Evolutionary conservation across 2,329 filamentous ascomycete genomes (phyloP), one percentile per base, ranked within the genome.

Genomic region (Sordariomycetes sp.): DNA sequence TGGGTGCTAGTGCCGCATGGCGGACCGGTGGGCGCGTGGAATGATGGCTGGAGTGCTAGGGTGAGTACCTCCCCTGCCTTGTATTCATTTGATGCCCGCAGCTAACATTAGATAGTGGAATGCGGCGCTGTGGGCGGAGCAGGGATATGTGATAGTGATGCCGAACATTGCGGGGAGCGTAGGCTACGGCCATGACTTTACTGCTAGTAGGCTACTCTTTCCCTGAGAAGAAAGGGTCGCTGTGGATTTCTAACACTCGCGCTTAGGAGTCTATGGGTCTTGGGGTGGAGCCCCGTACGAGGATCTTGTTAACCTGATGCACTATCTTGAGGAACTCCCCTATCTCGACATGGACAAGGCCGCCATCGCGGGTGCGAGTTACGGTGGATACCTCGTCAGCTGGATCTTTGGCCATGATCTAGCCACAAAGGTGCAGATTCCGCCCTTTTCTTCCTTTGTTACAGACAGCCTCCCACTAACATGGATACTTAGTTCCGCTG

Each of bases 311-410:
- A 76, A 74, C 50, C 76, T 80, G 10, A 73, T 82, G 54, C 70
- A 76, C 10, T 71, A 76, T 59, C 75, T 84, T 50, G 69, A 76
- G 57, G 62, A 70, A 1, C 69, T 80, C 10, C 67, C 81, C 0
- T 81, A 76, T 56, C 70, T 84, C 25, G 80, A 84, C 62, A 75
- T 73, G 13, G 66, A 67, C 10, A 76, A 78, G 7, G 78, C 77
- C 1, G 71, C 82, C 22, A 73, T 78, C 0, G 68, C 76, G 1
- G 80, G 80, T 0, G 76, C 70, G 7, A 77, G 75, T 7, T 82
- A 78, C 59, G 80, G 80, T n/a, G 80, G 78, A 10, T 83, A 80
- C 65, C 76, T 84, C 76, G 73, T 81, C 62, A 79, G 80, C 62
- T 82, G 78, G 76, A 74, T 83, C 24, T 72, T 80, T 54, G 78